Evolutionary conservation across 164 flowering plant genomes (phyloP).

Genomic region (Stephania japonica): DNA sequence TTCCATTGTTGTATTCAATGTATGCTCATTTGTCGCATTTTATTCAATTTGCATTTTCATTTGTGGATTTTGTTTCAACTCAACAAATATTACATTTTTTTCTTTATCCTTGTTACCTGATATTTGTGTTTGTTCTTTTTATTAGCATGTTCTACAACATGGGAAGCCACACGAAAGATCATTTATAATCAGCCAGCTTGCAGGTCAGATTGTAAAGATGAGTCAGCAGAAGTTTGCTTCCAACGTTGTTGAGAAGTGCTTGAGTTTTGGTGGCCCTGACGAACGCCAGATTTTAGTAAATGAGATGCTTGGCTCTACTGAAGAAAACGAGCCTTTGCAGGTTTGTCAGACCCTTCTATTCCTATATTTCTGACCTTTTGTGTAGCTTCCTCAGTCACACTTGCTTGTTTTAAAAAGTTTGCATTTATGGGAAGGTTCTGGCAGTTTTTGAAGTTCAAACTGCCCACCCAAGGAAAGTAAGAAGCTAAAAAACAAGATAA

Average conservation of each 20-base stretch:
- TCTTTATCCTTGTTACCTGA: background rate
- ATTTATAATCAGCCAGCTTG: constrained; percentile 63
- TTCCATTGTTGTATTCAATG: background rate
- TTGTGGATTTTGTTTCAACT: background rate
- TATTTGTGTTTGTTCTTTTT: constrained; percentile 5
- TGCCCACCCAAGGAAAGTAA: background rate
- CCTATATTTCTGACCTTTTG: background rate
- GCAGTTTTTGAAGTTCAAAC: background rate
- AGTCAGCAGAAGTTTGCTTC: constrained; percentile 97
- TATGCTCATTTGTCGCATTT: background rate
- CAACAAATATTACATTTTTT: too few species aligned
- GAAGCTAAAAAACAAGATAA: too few species aligned
- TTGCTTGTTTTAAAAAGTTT: background rate
- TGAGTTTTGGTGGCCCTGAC: constrained; percentile 63
- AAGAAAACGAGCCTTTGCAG: constrained; percentile 89
- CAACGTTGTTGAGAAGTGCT: constrained; percentile 89
- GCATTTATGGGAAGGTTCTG: background rate
- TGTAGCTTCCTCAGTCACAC: background rate
- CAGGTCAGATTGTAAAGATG: constrained; percentile 87
- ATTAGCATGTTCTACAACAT: constrained; percentile 74
- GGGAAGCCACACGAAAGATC: constrained; percentile 80
- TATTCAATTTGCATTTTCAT: background rate
- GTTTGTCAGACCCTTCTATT: constrained; percentile 24
- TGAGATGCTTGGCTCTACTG: constrained; percentile 86
- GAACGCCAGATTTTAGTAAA: constrained; percentile 73